Base-by-base conservation (phyloP, 768 basidiomycete species). In the Multifurca ochricompacta region DNA sequence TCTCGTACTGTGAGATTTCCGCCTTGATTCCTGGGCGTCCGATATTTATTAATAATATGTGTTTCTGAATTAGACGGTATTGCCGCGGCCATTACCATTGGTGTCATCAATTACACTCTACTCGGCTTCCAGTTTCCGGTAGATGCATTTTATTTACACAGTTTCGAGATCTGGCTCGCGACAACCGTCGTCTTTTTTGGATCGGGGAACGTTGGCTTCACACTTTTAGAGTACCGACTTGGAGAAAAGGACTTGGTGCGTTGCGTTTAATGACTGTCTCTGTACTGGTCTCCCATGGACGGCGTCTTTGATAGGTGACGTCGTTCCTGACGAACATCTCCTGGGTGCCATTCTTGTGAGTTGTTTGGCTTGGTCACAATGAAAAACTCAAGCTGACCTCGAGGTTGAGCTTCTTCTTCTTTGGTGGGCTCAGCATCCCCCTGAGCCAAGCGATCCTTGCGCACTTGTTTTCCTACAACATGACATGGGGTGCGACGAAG, bases 141-240 rank as follows among this genome's bases (percentile, higher is more conserved):
- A 14, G 87, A 89, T 64, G 82, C 79, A 21, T 87, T 78, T 67
- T 89, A 88, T 71, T 77, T 86, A 70, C 85, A 83, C 68, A 78
- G 77, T 63, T 88, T 87, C 67, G 87, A 89, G 69, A 84, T 88
- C 63, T 88, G 82, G 79, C 75, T 89, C 32, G 85, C 87, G 31
- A 83, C 81, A 11, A 79, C 79, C 1, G 74, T 86, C n/a, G 85
- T 89, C 25, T 89, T 89, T 68, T 82, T 82, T 68, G 85, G 85
- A 2, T 73, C 79, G 19, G 87, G 87, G 1, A 89, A 80, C 51
- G 59, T 87, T 13, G 85, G 83, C 13, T 87, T 82, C 67, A 78
- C 84, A 13, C 67, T 88, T 21, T 67, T 89, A 49, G 85, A 87
- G 67, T 88, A 89, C 65, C 76, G 87, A 19, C 69, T 88, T 3